Evolutionary conservation across 495 filamentous ascomycete species (phyloP).

Genomic region (Lichenothelia convexa): DNA sequence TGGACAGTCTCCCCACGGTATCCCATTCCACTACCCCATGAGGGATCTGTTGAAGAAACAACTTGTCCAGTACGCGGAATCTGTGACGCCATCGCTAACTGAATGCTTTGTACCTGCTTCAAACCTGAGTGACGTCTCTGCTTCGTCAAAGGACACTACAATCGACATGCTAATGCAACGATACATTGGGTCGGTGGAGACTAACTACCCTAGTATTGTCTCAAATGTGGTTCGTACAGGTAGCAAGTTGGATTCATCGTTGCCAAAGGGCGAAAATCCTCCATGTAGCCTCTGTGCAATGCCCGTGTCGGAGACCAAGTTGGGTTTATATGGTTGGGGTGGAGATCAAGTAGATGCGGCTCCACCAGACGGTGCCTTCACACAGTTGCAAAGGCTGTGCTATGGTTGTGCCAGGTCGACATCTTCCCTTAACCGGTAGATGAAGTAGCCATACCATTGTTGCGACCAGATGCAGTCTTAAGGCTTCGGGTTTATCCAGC

Average conservation of each 20-base stretch:
- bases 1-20: conserved; percentile 41
- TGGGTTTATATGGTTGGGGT: conserved; percentile 16
- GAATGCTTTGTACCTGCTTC: too few species aligned
- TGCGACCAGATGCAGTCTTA: too few species aligned
- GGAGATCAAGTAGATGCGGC: conserved; percentile 11
- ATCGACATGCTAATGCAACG: conserved; percentile 81
- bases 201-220: conserved; percentile 77
- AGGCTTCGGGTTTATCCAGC: too few species aligned
- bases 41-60: conserved; percentile 73
- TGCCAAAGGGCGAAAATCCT: not conserved
- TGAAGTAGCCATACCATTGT: too few species aligned
- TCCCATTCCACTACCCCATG: conserved; percentile 49
- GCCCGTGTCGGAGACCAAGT: conserved; percentile 10
- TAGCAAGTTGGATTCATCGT: conserved; percentile 37
- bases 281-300: conserved; percentile 14
- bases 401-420: conserved; percentile 42
- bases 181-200: conserved; percentile 76
- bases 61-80: conserved; percentile 39
- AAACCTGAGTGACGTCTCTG: conserved; percentile 19
- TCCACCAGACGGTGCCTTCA: too few species aligned
- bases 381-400: too few species aligned
- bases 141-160: conserved; percentile 38
- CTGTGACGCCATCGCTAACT: conserved; percentile 32
- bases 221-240: conserved; percentile 83
- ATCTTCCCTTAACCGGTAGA: too few species aligned